Conservation (phyloP, 106 monocot species). For the Alisma plantagoaquatica region DNA sequence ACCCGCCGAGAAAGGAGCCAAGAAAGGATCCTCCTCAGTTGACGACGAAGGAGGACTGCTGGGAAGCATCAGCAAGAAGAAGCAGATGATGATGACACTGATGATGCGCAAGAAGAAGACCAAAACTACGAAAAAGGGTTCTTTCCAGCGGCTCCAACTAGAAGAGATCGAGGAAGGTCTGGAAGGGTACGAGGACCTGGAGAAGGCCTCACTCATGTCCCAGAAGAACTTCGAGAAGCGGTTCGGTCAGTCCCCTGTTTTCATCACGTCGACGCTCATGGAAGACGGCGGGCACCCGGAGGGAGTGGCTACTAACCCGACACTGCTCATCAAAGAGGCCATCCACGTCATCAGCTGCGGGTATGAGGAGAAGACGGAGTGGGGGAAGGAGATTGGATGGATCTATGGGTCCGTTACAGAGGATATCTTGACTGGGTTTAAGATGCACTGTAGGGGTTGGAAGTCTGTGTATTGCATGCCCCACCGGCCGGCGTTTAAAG, state of each 20-base stretch:
- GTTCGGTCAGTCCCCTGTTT: constrained; percentile 79
- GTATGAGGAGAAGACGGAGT: constrained; percentile 86
- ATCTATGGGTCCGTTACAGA: constrained; percentile 94
- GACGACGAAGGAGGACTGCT: background rate
- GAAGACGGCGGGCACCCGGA: constrained; percentile 84
- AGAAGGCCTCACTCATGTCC: constrained; percentile 32
- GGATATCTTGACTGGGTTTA: constrained; percentile 85
- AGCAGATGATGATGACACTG: background rate
- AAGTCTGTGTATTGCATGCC: constrained; percentile 86
- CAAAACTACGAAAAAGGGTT: background rate
- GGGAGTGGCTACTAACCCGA: constrained; percentile 78
- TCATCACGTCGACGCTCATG: constrained; percentile 83
- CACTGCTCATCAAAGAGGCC: constrained; percentile 74
- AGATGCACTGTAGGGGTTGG: constrained; percentile 95
- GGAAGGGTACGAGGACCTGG: constrained; percentile 43
- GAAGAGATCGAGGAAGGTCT: constrained; percentile 95
- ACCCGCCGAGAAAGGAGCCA: background rate
- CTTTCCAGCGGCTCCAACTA: constrained; percentile 2
- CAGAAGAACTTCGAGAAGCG: constrained; percentile 91
- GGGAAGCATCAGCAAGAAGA: background rate
- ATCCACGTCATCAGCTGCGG: constrained; percentile 94
- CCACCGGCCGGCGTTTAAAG: constrained; percentile 74
- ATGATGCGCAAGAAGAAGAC: background rate
- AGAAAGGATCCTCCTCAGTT: background rate
- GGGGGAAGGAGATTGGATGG: constrained; percentile 89